phyloP scores from a whole-genome alignment of 1,139 yeast species.

The Hanseniaspora uvarum region DNA sequence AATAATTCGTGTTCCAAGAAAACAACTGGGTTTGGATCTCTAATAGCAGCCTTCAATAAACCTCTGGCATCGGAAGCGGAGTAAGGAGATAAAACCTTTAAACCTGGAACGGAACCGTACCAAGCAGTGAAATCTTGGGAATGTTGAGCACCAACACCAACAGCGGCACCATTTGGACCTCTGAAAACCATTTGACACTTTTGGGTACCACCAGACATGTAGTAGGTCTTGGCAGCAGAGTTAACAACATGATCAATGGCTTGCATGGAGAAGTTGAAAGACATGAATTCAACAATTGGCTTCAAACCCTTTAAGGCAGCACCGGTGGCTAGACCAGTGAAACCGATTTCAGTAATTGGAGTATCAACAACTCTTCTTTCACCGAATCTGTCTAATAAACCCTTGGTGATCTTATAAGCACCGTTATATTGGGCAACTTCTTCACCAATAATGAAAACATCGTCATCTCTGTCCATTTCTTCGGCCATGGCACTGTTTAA shows the following conservation, averaged over 20 bases:
- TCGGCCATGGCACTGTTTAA: constrained; percentile 90
- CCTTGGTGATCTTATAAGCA: constrained; percentile 95
- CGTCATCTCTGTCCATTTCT: constrained; percentile 92
- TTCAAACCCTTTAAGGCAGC: constrained; percentile 94
- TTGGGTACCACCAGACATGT: constrained; percentile 99
- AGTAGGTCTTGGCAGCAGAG: constrained; percentile 96
- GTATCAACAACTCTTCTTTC: constrained; percentile 94
- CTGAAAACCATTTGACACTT: constrained; percentile 95
- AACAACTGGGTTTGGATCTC: constrained; percentile 97
- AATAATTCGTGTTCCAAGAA: constrained; percentile 91
- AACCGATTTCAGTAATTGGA: constrained; percentile 98
- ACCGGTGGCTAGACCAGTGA: constrained; percentile 95
- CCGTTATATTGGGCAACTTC: constrained; percentile 99
- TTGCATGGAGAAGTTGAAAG: constrained; percentile 99
- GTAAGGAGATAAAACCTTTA: constrained; percentile 91
- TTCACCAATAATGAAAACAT: constrained; percentile 93
- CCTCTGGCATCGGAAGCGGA: constrained; percentile 96
- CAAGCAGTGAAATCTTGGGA: constrained; percentile 96
- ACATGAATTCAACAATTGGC: constrained; percentile 98
- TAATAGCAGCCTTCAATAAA: constrained; percentile 84
- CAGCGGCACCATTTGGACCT: constrained; percentile 99
- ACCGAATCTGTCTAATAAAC: constrained; percentile 90
- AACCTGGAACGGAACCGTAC: constrained; percentile 97
- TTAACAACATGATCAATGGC: constrained; percentile 95
- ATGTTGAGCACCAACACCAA: constrained; percentile 99